Evolutionary conservation across 148 eudicot species (phyloP).

Genomic region (Vaccinium macrocarpon): DNA sequence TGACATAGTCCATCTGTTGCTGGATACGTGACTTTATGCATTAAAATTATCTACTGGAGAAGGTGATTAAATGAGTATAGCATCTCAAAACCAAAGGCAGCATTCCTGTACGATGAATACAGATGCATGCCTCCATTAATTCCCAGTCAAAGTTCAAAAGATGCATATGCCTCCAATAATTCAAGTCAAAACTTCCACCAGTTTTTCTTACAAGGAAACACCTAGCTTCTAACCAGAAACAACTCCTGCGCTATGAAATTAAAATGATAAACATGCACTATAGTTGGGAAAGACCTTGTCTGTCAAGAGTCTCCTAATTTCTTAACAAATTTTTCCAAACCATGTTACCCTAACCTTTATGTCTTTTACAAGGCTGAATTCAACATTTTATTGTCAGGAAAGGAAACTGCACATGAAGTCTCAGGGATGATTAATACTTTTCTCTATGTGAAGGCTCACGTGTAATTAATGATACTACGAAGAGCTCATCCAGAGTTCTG

Average conservation of each 20-base stretch:
- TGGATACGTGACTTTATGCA: not conserved
- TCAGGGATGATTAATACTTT: not conserved
- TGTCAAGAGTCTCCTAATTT: not conserved
- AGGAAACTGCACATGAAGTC: not conserved
- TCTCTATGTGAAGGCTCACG: not conserved
- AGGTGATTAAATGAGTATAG: not conserved
- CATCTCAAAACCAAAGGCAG: not conserved
- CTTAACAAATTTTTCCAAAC: not conserved
- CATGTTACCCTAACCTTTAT: not conserved
- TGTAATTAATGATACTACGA: not conserved
- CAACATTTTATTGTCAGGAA: not conserved
- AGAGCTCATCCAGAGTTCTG: not conserved
- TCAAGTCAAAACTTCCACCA: not conserved
- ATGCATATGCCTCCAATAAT: too few species aligned
- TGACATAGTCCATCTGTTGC: not conserved
- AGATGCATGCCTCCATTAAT: not conserved
- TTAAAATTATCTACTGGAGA: not conserved
- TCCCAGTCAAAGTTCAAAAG: too few species aligned
- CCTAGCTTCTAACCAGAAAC: not conserved
- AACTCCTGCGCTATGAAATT: not conserved
- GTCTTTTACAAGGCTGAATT: slow-evolving; percentile 19
- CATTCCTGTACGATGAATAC: not conserved
- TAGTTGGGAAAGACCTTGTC: not conserved
- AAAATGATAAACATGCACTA: not conserved
- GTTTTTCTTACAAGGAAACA: not conserved